Percentiles rank a stretch among this genome's conserved stretches.
Evolutionary conservation across 805 yeast species (phyloP).

Genomic region (Wickerhamiella sorbophila): DNA sequence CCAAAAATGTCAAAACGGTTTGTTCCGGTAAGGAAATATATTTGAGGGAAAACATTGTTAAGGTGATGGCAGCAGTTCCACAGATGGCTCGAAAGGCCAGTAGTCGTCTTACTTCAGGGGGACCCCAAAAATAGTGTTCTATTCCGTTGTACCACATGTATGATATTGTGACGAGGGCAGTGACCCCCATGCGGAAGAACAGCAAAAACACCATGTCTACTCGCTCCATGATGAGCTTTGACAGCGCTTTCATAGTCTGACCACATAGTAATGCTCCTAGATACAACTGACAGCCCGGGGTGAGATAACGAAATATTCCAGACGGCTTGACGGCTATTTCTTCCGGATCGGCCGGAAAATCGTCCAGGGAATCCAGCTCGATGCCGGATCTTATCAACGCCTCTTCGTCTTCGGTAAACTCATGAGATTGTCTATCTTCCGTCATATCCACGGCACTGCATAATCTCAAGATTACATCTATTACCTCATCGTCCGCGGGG

Average conservation of each 20-base stretch:
- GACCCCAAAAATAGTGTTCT: conserved; percentile 58
- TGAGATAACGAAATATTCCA: not conserved
- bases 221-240: conserved; percentile 12
- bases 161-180: conserved; percentile 41
- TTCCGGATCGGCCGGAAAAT: not conserved
- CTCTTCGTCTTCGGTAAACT: not conserved
- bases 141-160: conserved; percentile 42
- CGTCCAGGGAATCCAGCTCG: not conserved
- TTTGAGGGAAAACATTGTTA: conserved; percentile 59
- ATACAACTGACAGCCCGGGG: conserved; percentile 9
- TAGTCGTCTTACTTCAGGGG: conserved; percentile 38
- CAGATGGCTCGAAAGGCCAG: conserved; percentile 48
- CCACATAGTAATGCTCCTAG: conserved; percentile 13
- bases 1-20: conserved; percentile 60
- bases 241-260: conserved; percentile 15
- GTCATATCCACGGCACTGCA: too few relatives aligned
- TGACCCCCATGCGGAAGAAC: conserved; percentile 61
- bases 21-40: conserved; percentile 71
- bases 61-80: conserved; percentile 73
- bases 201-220: conserved; percentile 30
- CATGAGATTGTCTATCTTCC: too few relatives aligned
- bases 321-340: not conserved
- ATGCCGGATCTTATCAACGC: not conserved
- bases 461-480: too few relatives aligned
- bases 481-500: too few relatives aligned